Evolutionary conservation across 2,329 filamentous ascomycete species (phyloP), one percentile per base, ranked within the genome.

Genomic region (Botryotinia globosa): DNA sequence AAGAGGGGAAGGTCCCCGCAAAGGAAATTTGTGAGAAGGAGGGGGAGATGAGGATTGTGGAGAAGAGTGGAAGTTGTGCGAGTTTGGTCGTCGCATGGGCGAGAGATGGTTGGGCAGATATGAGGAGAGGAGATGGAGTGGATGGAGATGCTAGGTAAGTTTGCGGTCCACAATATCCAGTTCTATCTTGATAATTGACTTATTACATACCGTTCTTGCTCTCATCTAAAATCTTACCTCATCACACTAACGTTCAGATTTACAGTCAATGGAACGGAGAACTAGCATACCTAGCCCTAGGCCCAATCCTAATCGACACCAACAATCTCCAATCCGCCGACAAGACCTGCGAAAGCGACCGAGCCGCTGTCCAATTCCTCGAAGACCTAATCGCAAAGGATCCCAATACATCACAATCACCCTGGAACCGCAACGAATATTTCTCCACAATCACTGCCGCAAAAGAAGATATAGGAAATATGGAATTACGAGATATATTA

Each of bases 231-330:
- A 12, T 3, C 16, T 20, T 29, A 22, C 20, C 14, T 4, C 3
- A 66, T 29, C 37, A 39, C 3, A 14, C 64, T 67, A 42, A 67
- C 48, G 14, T 18, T 1, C 34, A 8, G 34, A 32, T 32, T 67
- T 59, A 9, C 22, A 67, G 48, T 25, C 75, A 73, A 48, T 80
- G 78, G 45, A 87, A 92, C 77, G 85, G 85, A 1, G 87, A 90
- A 70, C 83, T 94, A 7, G 91, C 91, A 3, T 87, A 86, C 73
- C 81, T 96, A 1, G 90, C 89, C 0, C 83, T 96, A 25, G 92
- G 87, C 0, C 88, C 91, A 0, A 88, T 96, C 16, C 82, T 96
- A 14, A 87, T 94, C 74, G 93, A 96, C 78, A 95, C 93, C 0
- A 82, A 84, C 22, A 90, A 91, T 75, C 85, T 96, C 20, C 83